Base-by-base conservation (phyloP, 2,329 filamentous ascomycete species). In the Stemphylium vesicarium region DNA sequence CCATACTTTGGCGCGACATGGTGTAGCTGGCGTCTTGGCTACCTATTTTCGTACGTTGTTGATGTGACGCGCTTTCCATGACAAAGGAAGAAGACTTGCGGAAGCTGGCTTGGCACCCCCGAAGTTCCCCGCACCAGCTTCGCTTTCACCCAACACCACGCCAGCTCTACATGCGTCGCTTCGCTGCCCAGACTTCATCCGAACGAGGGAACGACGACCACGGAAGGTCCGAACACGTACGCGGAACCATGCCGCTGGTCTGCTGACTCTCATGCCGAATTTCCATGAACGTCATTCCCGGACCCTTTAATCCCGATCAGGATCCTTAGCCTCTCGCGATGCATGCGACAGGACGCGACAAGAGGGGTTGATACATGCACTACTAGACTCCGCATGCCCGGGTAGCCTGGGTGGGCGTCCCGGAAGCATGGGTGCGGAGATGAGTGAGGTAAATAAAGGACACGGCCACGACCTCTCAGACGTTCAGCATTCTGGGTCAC, bases 1-100 rank as follows among this genome's bases (percentile, higher is more conserved):
- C 75, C 18, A 77, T 70, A 24, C 75, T 78, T 50, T 75, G 77
- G 41, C 82, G 81, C 45, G 83, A 83, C 83, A 85, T 85, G 22
- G 43, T 64, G 56, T 29, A 29, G 26, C 32, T 69, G 18, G 20
- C 31, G 22, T 29, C 22, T 11, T 43, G 39, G 35, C 1, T 33
- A 3, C 16, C 22, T 49, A 20, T 9, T 13, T 18, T 42, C 26
- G 16, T 35, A 7, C 36, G 32, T 48, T 41, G 56, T 59, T 50
- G 50, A 55, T 55, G 22, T 43, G 47, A 49, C 58, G 56, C 62
- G 62, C 56, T 56, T 16, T 41, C 22, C 18, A 29, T 39, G 26
- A 43, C 32, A 50, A 45, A 59, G 60, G 56, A 59, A 40, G 42
- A 50, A 48, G n/a, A 35, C 50, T 59, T 49, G 58, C 55, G 59